Base-by-base conservation (phyloP, 2,329 filamentous ascomycete genomes). In the Domatiomyces globalis region DNA sequence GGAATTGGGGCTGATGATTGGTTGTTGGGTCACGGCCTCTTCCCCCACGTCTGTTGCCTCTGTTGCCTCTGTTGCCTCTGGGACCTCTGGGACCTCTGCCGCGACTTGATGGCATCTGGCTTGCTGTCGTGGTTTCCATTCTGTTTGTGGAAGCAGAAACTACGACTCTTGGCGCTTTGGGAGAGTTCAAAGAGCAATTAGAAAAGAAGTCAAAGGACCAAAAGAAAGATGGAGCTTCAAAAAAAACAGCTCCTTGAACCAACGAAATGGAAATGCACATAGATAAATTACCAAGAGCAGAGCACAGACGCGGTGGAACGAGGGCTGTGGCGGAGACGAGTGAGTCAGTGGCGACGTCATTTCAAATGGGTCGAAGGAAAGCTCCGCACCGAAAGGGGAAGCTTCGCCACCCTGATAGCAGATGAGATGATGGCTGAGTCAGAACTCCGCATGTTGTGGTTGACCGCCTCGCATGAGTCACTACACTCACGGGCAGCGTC, bases 21-120 rank as follows among this genome's bases (percentile, higher is more conserved):
- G 25, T 19, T 45, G 46, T 43, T 43, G 48, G 46, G 33, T 47
- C 36, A 18, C 44, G 51, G n/a, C 46, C 49, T 51, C 48, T 49
- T 39, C 54, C 53, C 54, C 56, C 55, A 12, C 49, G 45, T 54
- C 56, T 52, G 25, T 54, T 52, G n/a, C 54, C 53, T 56, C 56
- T 55, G 18, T 46, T 53, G 44, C 48, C 33, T 15, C 33, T 12
- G 15, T 52, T 29, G 51, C 33, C 9, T 22, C 12, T 15, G 29
- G 19, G 44, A 47, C 51, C 17, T 45, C 51, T 12, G 45, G 25
- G 10, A 47, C 25, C 45, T 46, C 43, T 22, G 46, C 46, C 20
- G 53, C 49, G 54, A 57, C 57, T 27, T 27, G 49, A 20, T 39
- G 47, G 49, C 10, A 47, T 33, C 44, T 43, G 51, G 27, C 17